A percentile compares a stretch with the other conserved stretches of the same genome.
phyloP scores from a whole-genome alignment of 192 early-diverging fungal genomes.

The Rhizophagus prolifer region DNA sequence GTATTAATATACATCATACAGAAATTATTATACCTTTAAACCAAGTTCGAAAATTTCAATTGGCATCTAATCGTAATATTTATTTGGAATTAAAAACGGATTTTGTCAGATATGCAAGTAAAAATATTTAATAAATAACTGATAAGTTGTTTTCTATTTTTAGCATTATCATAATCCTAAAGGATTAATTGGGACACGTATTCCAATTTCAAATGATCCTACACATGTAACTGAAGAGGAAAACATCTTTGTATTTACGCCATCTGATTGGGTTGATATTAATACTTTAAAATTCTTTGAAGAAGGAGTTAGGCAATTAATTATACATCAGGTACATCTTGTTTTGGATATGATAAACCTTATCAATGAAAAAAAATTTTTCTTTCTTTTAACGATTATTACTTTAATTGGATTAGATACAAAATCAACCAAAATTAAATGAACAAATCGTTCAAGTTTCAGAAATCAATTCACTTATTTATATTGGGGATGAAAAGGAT shows the following conservation, averaged over 20 bases:
- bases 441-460: background rate
- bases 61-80: background rate
- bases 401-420: background rate
- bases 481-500: background rate
- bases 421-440: background rate
- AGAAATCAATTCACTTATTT: background rate
- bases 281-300: slow-evolving; percentile 19
- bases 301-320: background rate
- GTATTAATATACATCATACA: background rate
- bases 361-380: background rate
- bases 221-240: background rate
- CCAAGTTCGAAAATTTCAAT: background rate
- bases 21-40: slow-evolving; percentile 9
- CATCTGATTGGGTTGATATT: slow-evolving; percentile 1
- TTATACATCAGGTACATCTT: background rate
- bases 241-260: background rate
- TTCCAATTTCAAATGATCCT: background rate
- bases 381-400: background rate
- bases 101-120: slow-evolving; percentile 1
- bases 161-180: background rate
- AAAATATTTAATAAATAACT: too few relatives aligned
- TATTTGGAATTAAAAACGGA: slow-evolving; percentile 4
- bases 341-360: too few relatives aligned
- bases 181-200: background rate
- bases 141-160: background rate